A percentile compares a stretch with the other conserved stretches of the same genome.
phyloP scores from a whole-genome alignment of 2,329 filamentous ascomycete genomes.

The Talaromyces verruculosus region DNA sequence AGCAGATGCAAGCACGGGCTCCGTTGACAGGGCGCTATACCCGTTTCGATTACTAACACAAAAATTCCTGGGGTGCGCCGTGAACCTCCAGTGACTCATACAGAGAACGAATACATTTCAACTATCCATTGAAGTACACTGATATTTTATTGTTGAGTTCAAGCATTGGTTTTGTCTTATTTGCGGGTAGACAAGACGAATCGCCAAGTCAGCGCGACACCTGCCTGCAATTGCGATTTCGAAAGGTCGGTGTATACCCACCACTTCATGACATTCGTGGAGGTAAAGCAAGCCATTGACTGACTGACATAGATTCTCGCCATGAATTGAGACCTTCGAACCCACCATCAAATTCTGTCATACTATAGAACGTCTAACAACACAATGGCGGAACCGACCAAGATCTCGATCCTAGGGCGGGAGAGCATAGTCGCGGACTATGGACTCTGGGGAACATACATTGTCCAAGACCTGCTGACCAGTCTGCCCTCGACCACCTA shows the following conservation, averaged over 20 bases:
- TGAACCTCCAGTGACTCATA: neutral
- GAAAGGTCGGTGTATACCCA: neutral
- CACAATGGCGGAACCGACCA: conserved; percentile 50
- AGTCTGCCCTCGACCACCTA: conserved; percentile 85
- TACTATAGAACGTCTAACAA: neutral
- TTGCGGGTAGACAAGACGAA: neutral
- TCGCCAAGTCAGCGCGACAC: neutral
- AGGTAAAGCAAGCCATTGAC: neutral
- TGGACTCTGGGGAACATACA: conserved; percentile 80
- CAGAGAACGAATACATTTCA: neutral
- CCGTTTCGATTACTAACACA: neutral
- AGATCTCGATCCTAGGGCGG: conserved; percentile 80
- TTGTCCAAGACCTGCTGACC: conserved; percentile 75
- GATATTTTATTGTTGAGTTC: neutral
- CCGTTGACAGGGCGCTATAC: neutral
- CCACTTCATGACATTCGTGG: neutral
- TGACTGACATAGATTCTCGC: conserved; percentile 1
- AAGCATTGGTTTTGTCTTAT: neutral
- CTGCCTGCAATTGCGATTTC: conserved; percentile 1
- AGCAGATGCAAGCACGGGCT: conserved; percentile 5
- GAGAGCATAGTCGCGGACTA: conserved; percentile 91
- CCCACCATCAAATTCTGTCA: neutral
- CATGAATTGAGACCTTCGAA: conserved; percentile 19
- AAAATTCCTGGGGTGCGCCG: neutral
- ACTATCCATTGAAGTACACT: neutral